Percentiles rank a stretch among this genome's conserved stretches.
Conservation (phyloP, 345 rosid species). For the Murraya paniculata region DNA sequence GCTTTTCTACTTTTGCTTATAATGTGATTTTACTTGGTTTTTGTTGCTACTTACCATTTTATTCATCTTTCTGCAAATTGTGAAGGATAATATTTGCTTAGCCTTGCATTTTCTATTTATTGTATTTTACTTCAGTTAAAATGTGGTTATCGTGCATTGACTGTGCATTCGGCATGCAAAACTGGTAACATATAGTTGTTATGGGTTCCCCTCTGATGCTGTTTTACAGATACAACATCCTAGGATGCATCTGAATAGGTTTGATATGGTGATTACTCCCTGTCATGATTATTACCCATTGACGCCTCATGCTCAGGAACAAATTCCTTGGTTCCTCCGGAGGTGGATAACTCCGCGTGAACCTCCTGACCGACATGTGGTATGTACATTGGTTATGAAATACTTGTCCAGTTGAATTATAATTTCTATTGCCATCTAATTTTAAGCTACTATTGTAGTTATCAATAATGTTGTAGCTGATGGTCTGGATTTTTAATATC, state of each 20-base stretch:
- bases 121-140: neutral
- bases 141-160: neutral
- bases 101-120: neutral
- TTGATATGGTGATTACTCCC: constrained; percentile 91
- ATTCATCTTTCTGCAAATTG: neutral
- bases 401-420: constrained; percentile 12
- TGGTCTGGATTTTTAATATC: constrained; percentile 20
- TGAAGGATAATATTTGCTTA: neutral
- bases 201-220: constrained; percentile 2
- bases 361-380: constrained; percentile 77
- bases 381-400: constrained; percentile 37
- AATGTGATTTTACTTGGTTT: neutral
- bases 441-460: neutral
- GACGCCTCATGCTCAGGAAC: constrained; percentile 66
- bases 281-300: constrained; percentile 78
- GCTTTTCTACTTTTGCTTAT: neutral
- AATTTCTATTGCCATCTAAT: neutral
- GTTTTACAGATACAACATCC: constrained; percentile 90
- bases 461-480: constrained; percentile 13
- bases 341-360: constrained; percentile 79
- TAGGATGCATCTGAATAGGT: constrained; percentile 60
- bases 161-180: neutral
- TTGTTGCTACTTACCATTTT: neutral
- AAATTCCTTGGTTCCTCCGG: constrained; percentile 67
- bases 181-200: neutral